Percentiles rank a stretch among this genome's conserved stretches.
phyloP scores from a whole-genome alignment of 2,329 filamentous ascomycete species.

The Sporothrix schenckii region DNA sequence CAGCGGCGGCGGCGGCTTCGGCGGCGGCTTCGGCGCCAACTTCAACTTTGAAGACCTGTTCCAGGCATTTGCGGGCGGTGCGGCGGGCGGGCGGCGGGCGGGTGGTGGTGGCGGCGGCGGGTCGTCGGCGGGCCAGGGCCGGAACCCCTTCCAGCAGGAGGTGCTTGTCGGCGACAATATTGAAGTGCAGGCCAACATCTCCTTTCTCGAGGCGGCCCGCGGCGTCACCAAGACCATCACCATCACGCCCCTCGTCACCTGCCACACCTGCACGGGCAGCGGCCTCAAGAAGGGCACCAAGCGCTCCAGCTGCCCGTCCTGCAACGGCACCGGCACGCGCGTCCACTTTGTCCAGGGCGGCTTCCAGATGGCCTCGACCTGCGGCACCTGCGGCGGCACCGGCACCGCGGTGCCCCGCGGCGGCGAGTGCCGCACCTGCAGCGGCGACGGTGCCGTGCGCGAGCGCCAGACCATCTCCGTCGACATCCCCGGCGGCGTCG shows the following conservation, averaged over 20 bases:
- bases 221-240: slow-evolving; percentile 85
- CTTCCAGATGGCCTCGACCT: slow-evolving; percentile 95
- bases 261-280: slow-evolving; percentile 78
- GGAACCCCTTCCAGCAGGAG: slow-evolving; percentile 73
- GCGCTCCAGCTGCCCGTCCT: slow-evolving; percentile 72
- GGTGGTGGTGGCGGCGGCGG: slow-evolving; percentile 50
- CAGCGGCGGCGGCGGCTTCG: slow-evolving; percentile 57
- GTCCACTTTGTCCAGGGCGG: slow-evolving; percentile 89
- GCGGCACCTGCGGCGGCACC: slow-evolving; percentile 75
- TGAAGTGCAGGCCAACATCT: slow-evolving; percentile 89
- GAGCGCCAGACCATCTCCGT: slow-evolving; percentile 82
- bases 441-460: slow-evolving; percentile 79
- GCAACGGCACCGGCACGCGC: slow-evolving; percentile 81
- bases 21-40: slow-evolving; percentile 74
- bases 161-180: slow-evolving; percentile 94
- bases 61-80: slow-evolving; percentile 71
- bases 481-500: slow-evolving; percentile 92
- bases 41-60: slow-evolving; percentile 98
- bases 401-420: slow-evolving; percentile 77
- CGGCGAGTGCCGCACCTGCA: slow-evolving; percentile 77
- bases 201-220: slow-evolving; percentile 95
- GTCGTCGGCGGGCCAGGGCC: slow-evolving; percentile 49
- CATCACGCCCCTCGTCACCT: slow-evolving; percentile 79
- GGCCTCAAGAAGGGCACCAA: slow-evolving; percentile 82
- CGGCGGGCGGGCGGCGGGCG: slow-evolving; percentile 57